Conservation (phyloP, 352 stramenopile genomes). For the Pythium myriotylum region DNA sequence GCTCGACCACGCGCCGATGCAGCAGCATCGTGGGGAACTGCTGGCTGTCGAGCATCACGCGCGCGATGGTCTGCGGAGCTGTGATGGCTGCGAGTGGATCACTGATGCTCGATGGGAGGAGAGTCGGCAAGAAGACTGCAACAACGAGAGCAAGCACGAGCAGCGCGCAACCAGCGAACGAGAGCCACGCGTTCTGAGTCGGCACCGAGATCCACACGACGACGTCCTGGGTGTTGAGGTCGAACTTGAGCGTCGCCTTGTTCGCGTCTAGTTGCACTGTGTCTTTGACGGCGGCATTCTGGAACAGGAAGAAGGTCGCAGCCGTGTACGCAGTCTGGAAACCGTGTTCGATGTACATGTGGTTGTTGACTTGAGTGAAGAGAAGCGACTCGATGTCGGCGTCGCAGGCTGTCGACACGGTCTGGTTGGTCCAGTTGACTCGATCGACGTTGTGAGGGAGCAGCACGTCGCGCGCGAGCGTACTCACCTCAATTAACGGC, state of each 20-base stretch:
- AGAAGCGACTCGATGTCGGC: not conserved
- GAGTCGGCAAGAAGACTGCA: not conserved
- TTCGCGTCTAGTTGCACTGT: not conserved
- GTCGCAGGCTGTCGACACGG: not conserved
- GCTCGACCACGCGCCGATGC: not conserved
- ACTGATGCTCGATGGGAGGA: not conserved
- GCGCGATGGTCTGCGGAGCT: slow-evolving; percentile 1
- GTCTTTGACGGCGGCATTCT: not conserved
- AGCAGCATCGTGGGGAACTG: slow-evolving; percentile 7
- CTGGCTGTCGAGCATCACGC: slow-evolving; percentile 9
- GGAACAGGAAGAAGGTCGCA: slow-evolving; percentile 3
- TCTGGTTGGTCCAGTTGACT: not conserved
- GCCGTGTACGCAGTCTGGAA: slow-evolving; percentile 11
- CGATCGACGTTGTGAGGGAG: slow-evolving; percentile 2
- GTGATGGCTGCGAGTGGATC: slow-evolving; percentile 2
- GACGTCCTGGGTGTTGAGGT: slow-evolving; percentile 1
- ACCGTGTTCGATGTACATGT: slow-evolving; percentile 10
- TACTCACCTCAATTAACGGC: no score
- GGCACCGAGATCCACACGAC: slow-evolving; percentile 6
- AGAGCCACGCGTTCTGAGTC: slow-evolving; percentile 1
- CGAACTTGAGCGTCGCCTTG: not conserved
- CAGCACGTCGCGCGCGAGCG: not conserved
- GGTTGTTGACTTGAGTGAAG: not conserved
- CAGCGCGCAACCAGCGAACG: not conserved
- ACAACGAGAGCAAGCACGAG: not conserved